These are phyloP conservation scores for Eutypella sp. DNA, from an alignment of 2,329 filamentous ascomycete species.

Conservation along the genomic window DNA sequence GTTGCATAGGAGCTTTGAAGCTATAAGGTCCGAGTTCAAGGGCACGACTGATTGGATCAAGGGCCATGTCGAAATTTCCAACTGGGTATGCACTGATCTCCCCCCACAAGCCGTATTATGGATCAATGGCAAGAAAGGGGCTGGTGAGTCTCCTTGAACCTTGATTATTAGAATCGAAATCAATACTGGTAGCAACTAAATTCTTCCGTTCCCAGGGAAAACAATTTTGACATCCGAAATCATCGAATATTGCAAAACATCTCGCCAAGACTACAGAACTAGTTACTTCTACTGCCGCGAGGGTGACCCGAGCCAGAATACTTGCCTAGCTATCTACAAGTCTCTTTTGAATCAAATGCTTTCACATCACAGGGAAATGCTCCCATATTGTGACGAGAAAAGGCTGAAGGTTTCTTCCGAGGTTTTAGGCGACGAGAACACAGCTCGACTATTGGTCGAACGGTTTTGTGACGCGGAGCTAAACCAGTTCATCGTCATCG, in stretches of 20 bases:
- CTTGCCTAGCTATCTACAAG: slow-evolving; percentile 25
- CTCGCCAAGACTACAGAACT: slow-evolving; percentile 15
- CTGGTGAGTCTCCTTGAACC: slow-evolving; percentile 23
- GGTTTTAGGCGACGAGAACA: slow-evolving; percentile 18
- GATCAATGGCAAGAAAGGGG: slow-evolving; percentile 28
- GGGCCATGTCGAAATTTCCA: slow-evolving; percentile 11
- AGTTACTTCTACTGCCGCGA: slow-evolving; percentile 39
- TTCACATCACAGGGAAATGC: slow-evolving; percentile 17
- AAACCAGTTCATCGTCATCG: slow-evolving; percentile 2
- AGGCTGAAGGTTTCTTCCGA: slow-evolving; percentile 17
- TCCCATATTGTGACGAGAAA: slow-evolving; percentile 26
- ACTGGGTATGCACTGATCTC: slow-evolving; percentile 13
- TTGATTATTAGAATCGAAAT: too few species aligned
- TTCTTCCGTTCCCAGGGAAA: slow-evolving; percentile 29
- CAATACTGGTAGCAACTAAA: too few species aligned
- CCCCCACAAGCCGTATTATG: slow-evolving; percentile 24
- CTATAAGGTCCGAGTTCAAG: slow-evolving; percentile 5
- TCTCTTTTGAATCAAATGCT: slow-evolving; percentile 29
- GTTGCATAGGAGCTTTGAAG: slow-evolving; percentile 8
- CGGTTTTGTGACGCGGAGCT: slow-evolving; percentile 21
- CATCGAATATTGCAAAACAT: slow-evolving; percentile 24
- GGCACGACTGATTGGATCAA: slow-evolving; percentile 18
- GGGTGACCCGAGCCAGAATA: slow-evolving; percentile 20
- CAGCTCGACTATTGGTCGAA: slow-evolving; percentile 26
- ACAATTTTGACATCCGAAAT: slow-evolving; percentile 35